Evolutionary conservation across 1,284 basidiomycete species (phyloP), one percentile per base, ranked within the genome.

Genomic region (Ceratobasidium sp.): DNA sequence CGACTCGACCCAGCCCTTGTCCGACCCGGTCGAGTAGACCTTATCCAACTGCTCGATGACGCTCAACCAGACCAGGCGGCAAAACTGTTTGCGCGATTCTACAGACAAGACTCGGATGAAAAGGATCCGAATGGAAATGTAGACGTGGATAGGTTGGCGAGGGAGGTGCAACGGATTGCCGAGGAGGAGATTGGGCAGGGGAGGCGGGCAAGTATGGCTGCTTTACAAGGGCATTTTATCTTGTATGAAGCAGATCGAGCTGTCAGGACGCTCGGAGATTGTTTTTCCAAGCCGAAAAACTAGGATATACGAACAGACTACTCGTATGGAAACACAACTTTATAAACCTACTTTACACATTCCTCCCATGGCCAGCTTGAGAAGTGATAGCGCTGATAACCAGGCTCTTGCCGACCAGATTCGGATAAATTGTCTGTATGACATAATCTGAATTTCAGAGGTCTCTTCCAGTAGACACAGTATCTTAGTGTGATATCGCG

Each of bases 151-250:
- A 79, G 78, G 13, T 81, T 90, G 78, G 90, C 90, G 13, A 83
- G 84, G 22, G 82, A 85, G 71, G 82, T 94, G 65, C 87, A 90
- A 77, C 81, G 84, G 43, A 84, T 89, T 7, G 87, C 95, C 4
- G 82, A 86, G 57, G 85, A 86, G 13, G 87, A 89, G 79, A 88
- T 88, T 66, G 80, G 44, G 7, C 68, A 83, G 1, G 92, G 91
- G 0, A 85, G 86, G 79, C 85, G 88, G 43, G 88, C 97, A 76
- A 97, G 95, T 81, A 99, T 99, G 96, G 96, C 96, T 34, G 90
- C 92, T 46, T 85, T 99, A 76, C 96, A 99, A 82, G 96, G 96
- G 19, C 88, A 94, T 71, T 98, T 98, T 84, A 99, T 99, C 80
- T 88, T 93, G 76, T 90, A 89, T 81, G 86, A 85, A 46, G 89